Base-by-base conservation (phyloP, 2,329 filamentous ascomycete species). In the Samsoniella hepiali region DNA sequence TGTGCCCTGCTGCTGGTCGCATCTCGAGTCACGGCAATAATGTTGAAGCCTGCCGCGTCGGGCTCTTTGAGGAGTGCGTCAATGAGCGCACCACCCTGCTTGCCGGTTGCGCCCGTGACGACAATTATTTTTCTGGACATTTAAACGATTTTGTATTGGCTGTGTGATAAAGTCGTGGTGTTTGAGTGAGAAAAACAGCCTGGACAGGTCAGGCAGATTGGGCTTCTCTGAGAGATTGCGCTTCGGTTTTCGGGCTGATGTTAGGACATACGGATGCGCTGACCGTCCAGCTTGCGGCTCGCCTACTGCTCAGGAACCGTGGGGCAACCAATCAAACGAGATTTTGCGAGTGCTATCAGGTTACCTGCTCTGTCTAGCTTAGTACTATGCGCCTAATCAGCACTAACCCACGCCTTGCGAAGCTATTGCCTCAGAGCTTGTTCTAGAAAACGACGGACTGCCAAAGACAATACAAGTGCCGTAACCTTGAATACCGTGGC, bases 21-120 rank as follows among this genome's bases (percentile, higher is more conserved):
- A 68, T 88, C 79, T 65, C 87, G 83, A 2, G 86, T 88, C 29
- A 89, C 77, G 7, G 86, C 87, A 17, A 87, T 78, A 59, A 89
- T 83, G 13, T 80, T 77, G 64, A 81, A 79, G 67, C 72, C 65
- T n/a, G 40, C 40, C 54, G 72, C 67, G n/a, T 75, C 32, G 32
- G 22, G 68, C 5, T 69, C 64, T 29, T 68, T 68, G 27, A 75
- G 45, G 8, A 77, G 67, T 11, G 67, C 67, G 32, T 67, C 68
- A 47, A 77, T 71, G 29, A 76, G 69, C 34, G 75, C 73, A 27
- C 75, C 71, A 34, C 75, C 75, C 58, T 77, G 75, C 47, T 76
- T 76, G 62, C 75, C 75, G 2, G 75, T 77, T 32, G 75, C 75
- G 17, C 75, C 75, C 2, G 69, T 71, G 34, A 77, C 67, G 17